phyloP scores from a whole-genome alignment of 2,329 filamentous ascomycete genomes.

The Claviceps pazoutovae region DNA sequence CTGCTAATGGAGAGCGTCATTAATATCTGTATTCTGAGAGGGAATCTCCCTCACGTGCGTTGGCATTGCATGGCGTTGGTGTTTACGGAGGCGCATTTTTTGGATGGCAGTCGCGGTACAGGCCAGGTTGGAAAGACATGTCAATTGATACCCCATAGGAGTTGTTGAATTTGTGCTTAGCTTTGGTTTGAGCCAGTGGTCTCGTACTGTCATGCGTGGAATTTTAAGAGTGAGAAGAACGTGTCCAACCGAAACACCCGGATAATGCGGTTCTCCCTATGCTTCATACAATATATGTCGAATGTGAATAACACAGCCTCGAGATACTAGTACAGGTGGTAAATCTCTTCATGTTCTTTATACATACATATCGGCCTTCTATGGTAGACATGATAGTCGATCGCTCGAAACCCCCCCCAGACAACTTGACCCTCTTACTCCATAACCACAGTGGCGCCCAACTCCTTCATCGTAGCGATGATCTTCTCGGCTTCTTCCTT shows the following conservation, averaged over 20 bases:
- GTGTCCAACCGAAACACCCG: background rate
- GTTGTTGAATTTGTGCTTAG: background rate
- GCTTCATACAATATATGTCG: background rate
- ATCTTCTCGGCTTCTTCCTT: constrained; percentile 99
- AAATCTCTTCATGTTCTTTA: constrained; percentile 13
- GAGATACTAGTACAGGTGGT: constrained; percentile 24
- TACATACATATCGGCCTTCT: constrained; percentile 23
- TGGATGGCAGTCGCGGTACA: background rate
- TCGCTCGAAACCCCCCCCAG: background rate
- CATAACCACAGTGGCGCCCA: constrained; percentile 82
- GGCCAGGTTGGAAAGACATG: constrained; percentile 8
- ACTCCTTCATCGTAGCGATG: constrained; percentile 79
- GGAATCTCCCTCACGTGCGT: background rate
- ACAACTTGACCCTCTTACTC: constrained; percentile 43
- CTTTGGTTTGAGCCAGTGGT: background rate
- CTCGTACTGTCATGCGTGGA: background rate
- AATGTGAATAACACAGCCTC: constrained; percentile 5
- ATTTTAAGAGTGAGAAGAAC: background rate
- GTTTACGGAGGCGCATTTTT: constrained; percentile 5
- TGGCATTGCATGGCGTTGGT: constrained; percentile 10
- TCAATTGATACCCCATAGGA: constrained; percentile 16
- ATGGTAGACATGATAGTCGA: constrained; percentile 16
- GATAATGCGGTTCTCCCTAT: background rate
- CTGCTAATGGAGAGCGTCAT: constrained; percentile 17
- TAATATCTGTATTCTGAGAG: constrained; percentile 6